Base-by-base conservation (phyloP, 2,329 filamentous ascomycete genomes). In the Exophiala spinifera region DNA sequence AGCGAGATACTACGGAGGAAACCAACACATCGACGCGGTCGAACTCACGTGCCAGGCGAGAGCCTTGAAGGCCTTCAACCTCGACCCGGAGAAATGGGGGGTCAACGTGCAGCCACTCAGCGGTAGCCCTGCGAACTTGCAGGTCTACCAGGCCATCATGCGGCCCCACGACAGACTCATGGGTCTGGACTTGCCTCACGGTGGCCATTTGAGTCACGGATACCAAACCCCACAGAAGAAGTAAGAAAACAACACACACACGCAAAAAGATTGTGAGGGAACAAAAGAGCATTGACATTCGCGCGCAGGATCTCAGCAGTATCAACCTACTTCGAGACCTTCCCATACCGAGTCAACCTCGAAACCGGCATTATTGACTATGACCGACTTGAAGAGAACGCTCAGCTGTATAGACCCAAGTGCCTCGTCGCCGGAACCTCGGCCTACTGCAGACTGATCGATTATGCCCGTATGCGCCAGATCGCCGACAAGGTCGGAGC, bases 311-410 rank as follows among this genome's bases (percentile, higher is more conserved):
- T 99, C 74, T 97, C 92, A 51, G 91, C 91, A 57, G 88, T 99
- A 66, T 97, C 92, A 36, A 97, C 92, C 69, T 99, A 99, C 83
- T 99, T 97, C 71, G 92, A 99, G 82, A 99, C 94, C 56, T 87
- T 99, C 76, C 94, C 94, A 52, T 99, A 99, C 82, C 86, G 91
- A 59, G 87, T 97, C 21, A 74, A 78, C 51, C 74, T 77, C 63
- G 74, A 74, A 68, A 97, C 94, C 28, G 94, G 94, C 65, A 85
- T 97, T 74, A 99, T 99, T 69, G 94, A 99, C 77, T 99, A 99
- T 74, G 90, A 95, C 67, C 84, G 83, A 67, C 86, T 99, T 61
- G 87, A 94, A 76, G 88, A 95, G 79, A 86, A 94, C 68, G 92
- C 91, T 55, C 78, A 87, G 62, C 82, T 99, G 67, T 99, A 92